Base-by-base conservation (phyloP, 495 filamentous ascomycete species). In the Endocarpon pusillum region DNA sequence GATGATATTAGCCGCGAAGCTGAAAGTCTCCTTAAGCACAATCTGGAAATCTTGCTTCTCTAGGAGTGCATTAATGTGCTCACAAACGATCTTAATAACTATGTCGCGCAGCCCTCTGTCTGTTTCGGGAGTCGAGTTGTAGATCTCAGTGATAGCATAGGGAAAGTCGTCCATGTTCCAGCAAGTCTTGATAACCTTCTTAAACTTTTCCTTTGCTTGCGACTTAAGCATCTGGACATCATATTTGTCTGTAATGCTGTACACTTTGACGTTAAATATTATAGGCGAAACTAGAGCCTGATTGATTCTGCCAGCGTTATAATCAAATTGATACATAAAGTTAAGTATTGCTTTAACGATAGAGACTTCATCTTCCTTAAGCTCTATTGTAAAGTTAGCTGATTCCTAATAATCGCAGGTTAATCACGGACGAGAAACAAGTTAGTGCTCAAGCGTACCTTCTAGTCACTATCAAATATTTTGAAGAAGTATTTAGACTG, bases 211-310 rank as follows among this genome's bases (percentile, higher is more conserved):
- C 17, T 36, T 39, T 0, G 57, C 47, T 7, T 58, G 38, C 0
- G 43, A 20, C 38, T 61, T 58, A 6, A 67, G 39, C 9, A 28
- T 39, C 0, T 35, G 40, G 3, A 67, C 45, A 15, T 43, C 41
- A 36, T 55, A 63, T 32, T 61, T 63, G 34, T 64, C 55, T 2
- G 52, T 59, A 17, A 61, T 48, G 3, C 51, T 35, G 32, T 63
- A 67, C n/a, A 61, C 43, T n/a, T 48, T 45, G 15, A 52, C 41
- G 34, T 60, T 45, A 36, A 55, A 48, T 3, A 54, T 22, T 19
- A 56, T 31, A 19, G 42, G 28, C 8, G 34, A 45, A 6, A 25
- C 27, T 19, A 36, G 34, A 22, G 43, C 42, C 11, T 42, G 41
- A 19, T 42, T 20, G 34, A 38, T 43, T 25, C 40, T 40, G 25